phyloP scores from a whole-genome alignment of 2,329 filamentous ascomycete species.

The Periconia macrospinosa region DNA sequence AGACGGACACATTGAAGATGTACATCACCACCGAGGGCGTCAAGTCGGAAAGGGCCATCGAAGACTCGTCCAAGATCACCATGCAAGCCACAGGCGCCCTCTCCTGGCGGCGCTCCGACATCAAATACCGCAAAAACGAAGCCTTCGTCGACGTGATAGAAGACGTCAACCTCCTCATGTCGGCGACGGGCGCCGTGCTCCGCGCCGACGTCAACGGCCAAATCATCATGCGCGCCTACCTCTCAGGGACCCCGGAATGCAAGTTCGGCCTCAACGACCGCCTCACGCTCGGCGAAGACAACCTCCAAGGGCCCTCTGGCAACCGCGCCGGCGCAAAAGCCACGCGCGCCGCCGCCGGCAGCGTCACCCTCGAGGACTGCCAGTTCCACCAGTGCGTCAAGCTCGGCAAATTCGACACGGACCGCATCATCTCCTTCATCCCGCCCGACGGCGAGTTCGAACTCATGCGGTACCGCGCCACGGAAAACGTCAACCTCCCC shows the following conservation, averaged over 20 bases:
- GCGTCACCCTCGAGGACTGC: conserved; percentile 94
- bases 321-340: conserved; percentile 82
- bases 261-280: conserved; percentile 98
- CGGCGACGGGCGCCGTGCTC: conserved; percentile 91
- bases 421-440: conserved; percentile 95
- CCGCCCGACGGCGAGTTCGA: conserved; percentile 98
- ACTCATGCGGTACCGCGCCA: conserved; percentile 96
- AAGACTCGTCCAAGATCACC: conserved; percentile 96
- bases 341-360: conserved; percentile 92
- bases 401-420: conserved; percentile 92
- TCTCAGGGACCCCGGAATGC: conserved; percentile 95
- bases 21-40: conserved; percentile 99
- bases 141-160: conserved; percentile 99
- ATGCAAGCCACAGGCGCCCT: conserved; percentile 98
- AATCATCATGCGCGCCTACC: conserved; percentile 97
- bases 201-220: conserved; percentile 96
- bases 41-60: conserved; percentile 79
- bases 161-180: conserved; percentile 98
- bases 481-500: conserved; percentile 96
- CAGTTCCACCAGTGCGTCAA: conserved; percentile 99
- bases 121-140: conserved; percentile 99
- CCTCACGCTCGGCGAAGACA: conserved; percentile 74
- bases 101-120: conserved; percentile 95
- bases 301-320: conserved; percentile 66
- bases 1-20: conserved; percentile 99